These are phyloP conservation scores for Miscanthus sacchariflorus DNA, from an alignment of 202 grass and related monocot species.

Conservation along the genomic window DNA sequence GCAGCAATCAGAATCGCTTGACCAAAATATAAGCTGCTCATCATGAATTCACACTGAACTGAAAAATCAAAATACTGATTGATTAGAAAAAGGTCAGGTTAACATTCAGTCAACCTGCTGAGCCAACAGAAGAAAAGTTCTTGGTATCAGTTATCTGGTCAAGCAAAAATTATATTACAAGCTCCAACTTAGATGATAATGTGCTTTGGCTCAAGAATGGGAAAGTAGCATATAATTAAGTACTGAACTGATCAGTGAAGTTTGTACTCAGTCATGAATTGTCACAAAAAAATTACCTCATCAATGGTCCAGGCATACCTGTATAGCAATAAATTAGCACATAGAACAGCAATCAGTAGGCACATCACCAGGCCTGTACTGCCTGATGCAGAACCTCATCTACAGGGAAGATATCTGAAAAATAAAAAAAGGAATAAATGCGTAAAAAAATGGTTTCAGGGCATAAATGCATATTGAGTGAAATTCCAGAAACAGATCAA, in stretches of 20 bases:
- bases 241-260: background rate
- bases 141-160: background rate
- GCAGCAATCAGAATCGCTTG: background rate
- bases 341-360: background rate
- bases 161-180: background rate
- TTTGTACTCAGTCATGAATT: background rate
- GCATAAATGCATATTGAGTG: slow-evolving; percentile 23
- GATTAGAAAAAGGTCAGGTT: background rate
- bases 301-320: background rate
- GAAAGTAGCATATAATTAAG: background rate
- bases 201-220: slow-evolving; percentile 5
- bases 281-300: background rate
- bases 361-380: slow-evolving; percentile 31
- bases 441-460: background rate
- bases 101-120: slow-evolving; percentile 3
- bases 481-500: slow-evolving; percentile 22
- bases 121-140: background rate
- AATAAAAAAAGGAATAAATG: background rate
- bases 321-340: slow-evolving; percentile 22
- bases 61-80: slow-evolving; percentile 22
- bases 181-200: slow-evolving; percentile 10
- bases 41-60: background rate
- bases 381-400: background rate
- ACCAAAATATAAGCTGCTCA: background rate
- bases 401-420: slow-evolving; percentile 19